Base-by-base conservation (phyloP, 2,329 filamentous ascomycete genomes). In the Apiospora saccharicola region DNA sequence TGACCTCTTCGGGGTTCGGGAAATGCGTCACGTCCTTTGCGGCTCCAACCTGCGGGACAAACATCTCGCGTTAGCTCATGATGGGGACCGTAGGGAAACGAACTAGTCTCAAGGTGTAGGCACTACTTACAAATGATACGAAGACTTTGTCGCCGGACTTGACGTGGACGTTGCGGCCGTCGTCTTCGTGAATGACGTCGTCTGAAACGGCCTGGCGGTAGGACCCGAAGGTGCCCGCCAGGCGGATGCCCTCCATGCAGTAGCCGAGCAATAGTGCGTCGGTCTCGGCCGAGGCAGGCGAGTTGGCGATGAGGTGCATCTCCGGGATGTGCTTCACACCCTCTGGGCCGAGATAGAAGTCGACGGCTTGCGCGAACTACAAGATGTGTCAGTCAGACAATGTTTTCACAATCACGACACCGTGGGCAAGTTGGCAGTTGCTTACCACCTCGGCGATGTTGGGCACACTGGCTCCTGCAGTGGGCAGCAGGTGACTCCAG, bases 401-500 rank as follows among this genome's bases (percentile, higher is more conserved):
- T 13, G 6, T n/a, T 22, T 46, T 47, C 10, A 34, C 24, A 51
- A 26, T 67, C 0, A 4, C 37, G 13, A 14, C 8, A 16, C 30
- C 3, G 10, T 22, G 30, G 57, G 4, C 0, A n/a, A 22, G 13
- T 67, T 14, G 10, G 30, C 26, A 22, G 6, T 19, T 68, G 83
- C 86, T 81, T 81, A 90, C 88, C 77, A 92, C 85, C 77, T 93
- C 89, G 1, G 89, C 90, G 79, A 95, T 92, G 76, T 90, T 93
- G 0, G 93, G 90, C 10, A 93, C 90, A 80, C 92, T 88, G 1
- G 91, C 89, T 4, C 87, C 87, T 0, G 90, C 90, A 0, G 90
- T 90, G 0, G 93, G 93, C 68, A 95, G 77, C 51, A 95, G 87
- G 78, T 94, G 91, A 34, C 87, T 88, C 89, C 90, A 94, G 0